phyloP scores from a whole-genome alignment of 2,329 filamentous ascomycete species.

The Verticillium dahliae region DNA sequence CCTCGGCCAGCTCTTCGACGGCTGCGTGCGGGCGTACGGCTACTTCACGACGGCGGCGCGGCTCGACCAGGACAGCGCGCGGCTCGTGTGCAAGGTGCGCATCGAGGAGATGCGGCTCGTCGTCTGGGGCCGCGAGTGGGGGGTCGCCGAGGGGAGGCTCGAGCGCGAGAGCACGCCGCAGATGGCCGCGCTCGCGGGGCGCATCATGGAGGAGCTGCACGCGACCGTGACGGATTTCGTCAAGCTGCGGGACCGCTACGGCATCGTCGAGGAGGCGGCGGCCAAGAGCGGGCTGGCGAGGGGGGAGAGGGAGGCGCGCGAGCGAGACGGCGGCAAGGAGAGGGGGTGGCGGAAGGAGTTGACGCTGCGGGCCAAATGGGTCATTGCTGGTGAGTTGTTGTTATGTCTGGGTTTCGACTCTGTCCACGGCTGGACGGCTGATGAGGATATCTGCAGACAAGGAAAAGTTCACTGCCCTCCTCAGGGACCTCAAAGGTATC shows the following conservation, averaged over 20 bases:
- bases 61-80: conserved; percentile 34
- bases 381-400: conserved; percentile 28
- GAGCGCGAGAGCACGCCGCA: conserved; percentile 34
- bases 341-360: conserved; percentile 27
- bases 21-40: conserved; percentile 37
- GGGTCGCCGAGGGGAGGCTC: conserved; percentile 35
- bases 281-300: neutral
- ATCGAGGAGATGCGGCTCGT: conserved; percentile 43
- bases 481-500: conserved; percentile 32
- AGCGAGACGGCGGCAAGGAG: conserved; percentile 11
- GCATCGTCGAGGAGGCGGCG: conserved; percentile 24
- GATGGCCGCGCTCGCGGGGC: conserved; percentile 29
- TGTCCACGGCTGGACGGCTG: neutral
- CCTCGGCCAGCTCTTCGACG: conserved; percentile 38
- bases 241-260: conserved; percentile 34
- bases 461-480: conserved; percentile 33
- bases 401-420: neutral
- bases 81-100: conserved; percentile 38
- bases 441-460: conserved; percentile 23
- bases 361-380: conserved; percentile 32
- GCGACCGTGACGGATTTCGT: conserved; percentile 36
- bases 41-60: conserved; percentile 35
- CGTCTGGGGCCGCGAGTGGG: conserved; percentile 42
- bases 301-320: conserved; percentile 5
- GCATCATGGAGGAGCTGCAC: conserved; percentile 35